Percentiles rank a stretch among this genome's conserved stretches.
These are phyloP conservation scores for Blastomyces percursus DNA, from an alignment of 2,329 filamentous ascomycete genomes.

Conservation along the genomic window DNA sequence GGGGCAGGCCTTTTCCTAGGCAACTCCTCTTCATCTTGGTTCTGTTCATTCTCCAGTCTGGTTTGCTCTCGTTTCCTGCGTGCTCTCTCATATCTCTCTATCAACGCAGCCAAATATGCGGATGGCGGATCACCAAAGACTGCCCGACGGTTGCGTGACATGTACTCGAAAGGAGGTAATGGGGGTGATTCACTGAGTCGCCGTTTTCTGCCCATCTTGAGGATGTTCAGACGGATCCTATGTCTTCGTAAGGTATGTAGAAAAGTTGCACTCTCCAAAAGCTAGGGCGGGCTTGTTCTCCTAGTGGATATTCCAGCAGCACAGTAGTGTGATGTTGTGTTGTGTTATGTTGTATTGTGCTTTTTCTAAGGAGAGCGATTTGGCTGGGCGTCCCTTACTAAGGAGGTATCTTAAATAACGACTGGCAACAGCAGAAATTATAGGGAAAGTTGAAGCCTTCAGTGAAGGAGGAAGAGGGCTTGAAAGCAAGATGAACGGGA, in stretches of 20 bases:
- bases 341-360: neutral
- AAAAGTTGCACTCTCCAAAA: neutral
- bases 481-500: neutral
- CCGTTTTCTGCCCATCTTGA: neutral
- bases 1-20: neutral
- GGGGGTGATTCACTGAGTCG: neutral
- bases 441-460: neutral
- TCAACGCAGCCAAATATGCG: slow-evolving; percentile 1
- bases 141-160: slow-evolving; percentile 2
- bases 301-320: neutral
- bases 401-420: neutral
- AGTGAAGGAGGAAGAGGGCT: neutral
- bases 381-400: neutral
- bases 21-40: neutral
- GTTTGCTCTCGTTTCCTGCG: neutral
- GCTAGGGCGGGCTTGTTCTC: too few relatives aligned
- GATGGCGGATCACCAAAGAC: slow-evolving; percentile 2
- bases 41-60: neutral
- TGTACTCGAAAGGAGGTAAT: slow-evolving; percentile 1
- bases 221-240: too few relatives aligned
- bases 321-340: neutral
- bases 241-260: neutral
- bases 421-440: neutral
- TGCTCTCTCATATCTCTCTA: neutral
- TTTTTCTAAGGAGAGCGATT: neutral